Percentiles rank a stretch among this genome's conserved stretches.
phyloP scores from a whole-genome alignment of 495 filamentous ascomycete genomes.

The Neurospora sp. region DNA sequence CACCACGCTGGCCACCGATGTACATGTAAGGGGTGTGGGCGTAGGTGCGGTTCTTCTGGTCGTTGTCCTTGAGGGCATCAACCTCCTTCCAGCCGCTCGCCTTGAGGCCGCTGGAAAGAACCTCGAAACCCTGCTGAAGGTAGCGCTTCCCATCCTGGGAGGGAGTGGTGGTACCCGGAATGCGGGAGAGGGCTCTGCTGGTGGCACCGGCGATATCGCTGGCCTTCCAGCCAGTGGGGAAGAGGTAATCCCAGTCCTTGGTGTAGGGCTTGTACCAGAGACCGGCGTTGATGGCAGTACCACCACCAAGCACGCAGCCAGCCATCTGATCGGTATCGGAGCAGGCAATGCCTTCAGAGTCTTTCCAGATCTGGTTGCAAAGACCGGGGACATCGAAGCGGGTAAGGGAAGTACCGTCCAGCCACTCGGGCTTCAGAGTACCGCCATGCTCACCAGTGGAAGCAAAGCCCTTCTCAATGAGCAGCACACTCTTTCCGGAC shows the following conservation, averaged over 20 bases:
- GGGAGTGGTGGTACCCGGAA: constrained; percentile 58
- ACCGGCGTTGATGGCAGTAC: constrained; percentile 64
- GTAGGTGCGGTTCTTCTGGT: constrained; percentile 57
- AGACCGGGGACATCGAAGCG: constrained; percentile 74
- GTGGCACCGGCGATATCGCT: constrained; percentile 49
- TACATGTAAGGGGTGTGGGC: constrained; percentile 63
- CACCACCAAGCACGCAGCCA: constrained; percentile 68
- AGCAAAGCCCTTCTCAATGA: constrained; percentile 56
- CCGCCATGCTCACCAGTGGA: constrained; percentile 51
- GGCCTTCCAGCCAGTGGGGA: constrained; percentile 63
- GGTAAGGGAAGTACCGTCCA: constrained; percentile 56
- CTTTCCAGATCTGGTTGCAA: constrained; percentile 59
- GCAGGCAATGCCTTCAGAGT: constrained; percentile 54
- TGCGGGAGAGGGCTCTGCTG: constrained; percentile 52
- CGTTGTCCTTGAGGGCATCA: constrained; percentile 48
- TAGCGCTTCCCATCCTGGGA: constrained; percentile 61
- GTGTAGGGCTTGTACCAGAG: constrained; percentile 38
- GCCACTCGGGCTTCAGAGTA: constrained; percentile 48
- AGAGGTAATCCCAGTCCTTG: constrained; percentile 63
- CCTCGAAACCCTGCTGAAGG: constrained; percentile 53
- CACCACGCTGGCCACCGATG: constrained; percentile 53
- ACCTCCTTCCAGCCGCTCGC: constrained; percentile 52
- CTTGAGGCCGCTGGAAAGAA: constrained; percentile 44
- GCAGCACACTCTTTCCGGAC: constrained; percentile 51
- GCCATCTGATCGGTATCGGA: constrained; percentile 63